These are phyloP conservation scores for Colletotrichum orbiculare DNA, from an alignment of 2,329 filamentous ascomycete species.

Conservation along the genomic window DNA sequence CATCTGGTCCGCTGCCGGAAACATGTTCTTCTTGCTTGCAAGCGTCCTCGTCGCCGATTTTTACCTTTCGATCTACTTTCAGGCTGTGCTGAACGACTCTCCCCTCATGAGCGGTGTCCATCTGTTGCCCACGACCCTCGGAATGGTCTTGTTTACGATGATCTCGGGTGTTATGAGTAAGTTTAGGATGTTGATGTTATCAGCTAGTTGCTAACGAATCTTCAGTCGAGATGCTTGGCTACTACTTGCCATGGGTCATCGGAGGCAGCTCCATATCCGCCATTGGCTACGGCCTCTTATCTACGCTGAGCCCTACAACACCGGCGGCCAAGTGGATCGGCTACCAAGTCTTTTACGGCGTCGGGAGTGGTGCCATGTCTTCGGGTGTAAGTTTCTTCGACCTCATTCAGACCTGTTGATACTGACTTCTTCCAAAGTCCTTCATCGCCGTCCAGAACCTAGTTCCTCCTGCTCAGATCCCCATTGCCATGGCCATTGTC, in stretches of 20 bases:
- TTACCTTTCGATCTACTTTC: conserved; percentile 64
- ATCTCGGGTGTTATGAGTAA: conserved; percentile 43
- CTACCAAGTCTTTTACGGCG: conserved; percentile 37
- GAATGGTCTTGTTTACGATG: conserved; percentile 37
- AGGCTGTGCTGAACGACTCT: conserved; percentile 50
- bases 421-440: conserved; percentile 8
- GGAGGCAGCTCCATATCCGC: conserved; percentile 31
- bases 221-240: conserved; percentile 34
- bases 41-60: conserved; percentile 58
- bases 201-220: not conserved
- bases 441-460: conserved; percentile 30
- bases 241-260: conserved; percentile 37
- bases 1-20: conserved; percentile 54
- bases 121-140: conserved; percentile 42
- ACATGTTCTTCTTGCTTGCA: conserved; percentile 55
- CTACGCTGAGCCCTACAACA: conserved; percentile 25
- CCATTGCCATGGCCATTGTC: conserved; percentile 30
- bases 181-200: not conserved
- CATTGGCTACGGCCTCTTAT: conserved; percentile 36
- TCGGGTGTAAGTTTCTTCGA: conserved; percentile 4
- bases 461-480: conserved; percentile 9
- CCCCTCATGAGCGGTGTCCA: conserved; percentile 42
- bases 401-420: conserved; percentile 38
- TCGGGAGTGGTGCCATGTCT: conserved; percentile 30
- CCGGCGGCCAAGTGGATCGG: conserved; percentile 35